A percentile compares a stretch with the other conserved stretches of the same genome.
phyloP scores from a whole-genome alignment of 345 rosid species.

The Lepidium didymum region DNA sequence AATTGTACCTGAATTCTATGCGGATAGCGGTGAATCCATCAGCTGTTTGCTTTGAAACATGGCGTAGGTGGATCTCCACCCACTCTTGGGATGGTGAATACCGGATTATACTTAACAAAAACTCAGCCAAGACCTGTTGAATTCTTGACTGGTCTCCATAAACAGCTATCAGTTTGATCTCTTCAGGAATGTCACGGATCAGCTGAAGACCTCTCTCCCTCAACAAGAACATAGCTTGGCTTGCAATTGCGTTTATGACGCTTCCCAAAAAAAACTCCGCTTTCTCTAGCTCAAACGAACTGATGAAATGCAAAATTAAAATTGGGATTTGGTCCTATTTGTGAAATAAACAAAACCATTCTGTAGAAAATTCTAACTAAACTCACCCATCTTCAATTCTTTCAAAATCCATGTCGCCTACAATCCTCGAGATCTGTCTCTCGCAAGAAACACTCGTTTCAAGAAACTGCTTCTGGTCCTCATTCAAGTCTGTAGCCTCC shows the following conservation, averaged over 20 bases:
- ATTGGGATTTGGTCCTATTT: not conserved
- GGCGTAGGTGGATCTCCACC: constrained; percentile 85
- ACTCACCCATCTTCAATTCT: constrained; percentile 81
- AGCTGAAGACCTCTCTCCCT: constrained; percentile 77
- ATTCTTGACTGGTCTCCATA: constrained; percentile 88
- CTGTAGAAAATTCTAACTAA: not conserved
- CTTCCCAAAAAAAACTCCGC: constrained; percentile 73
- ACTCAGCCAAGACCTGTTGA: constrained; percentile 88
- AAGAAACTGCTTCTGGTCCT: constrained; percentile 89
- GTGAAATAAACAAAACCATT: not conserved
- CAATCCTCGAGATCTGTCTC: constrained; percentile 71
- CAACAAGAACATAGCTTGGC: constrained; percentile 81
- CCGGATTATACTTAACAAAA: constrained; percentile 75
- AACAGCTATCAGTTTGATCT: constrained; percentile 67
- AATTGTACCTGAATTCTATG: constrained; percentile 68
- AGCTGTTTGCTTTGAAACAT: constrained; percentile 48
- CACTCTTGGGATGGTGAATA: constrained; percentile 80
- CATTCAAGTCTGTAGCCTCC: constrained; percentile 75
- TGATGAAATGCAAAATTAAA: constrained; percentile 15
- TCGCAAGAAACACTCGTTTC: constrained; percentile 94
- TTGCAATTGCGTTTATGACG: constrained; percentile 88
- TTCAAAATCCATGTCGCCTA: constrained; percentile 68
- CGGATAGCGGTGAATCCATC: constrained; percentile 42
- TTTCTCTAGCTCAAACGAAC: constrained; percentile 75
- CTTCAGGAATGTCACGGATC: constrained; percentile 94